Percentiles rank a stretch among this genome's conserved stretches.
These are phyloP conservation scores for Cadophora gregata DNA, from an alignment of 2,329 filamentous ascomycete species.

Conservation along the genomic window DNA sequence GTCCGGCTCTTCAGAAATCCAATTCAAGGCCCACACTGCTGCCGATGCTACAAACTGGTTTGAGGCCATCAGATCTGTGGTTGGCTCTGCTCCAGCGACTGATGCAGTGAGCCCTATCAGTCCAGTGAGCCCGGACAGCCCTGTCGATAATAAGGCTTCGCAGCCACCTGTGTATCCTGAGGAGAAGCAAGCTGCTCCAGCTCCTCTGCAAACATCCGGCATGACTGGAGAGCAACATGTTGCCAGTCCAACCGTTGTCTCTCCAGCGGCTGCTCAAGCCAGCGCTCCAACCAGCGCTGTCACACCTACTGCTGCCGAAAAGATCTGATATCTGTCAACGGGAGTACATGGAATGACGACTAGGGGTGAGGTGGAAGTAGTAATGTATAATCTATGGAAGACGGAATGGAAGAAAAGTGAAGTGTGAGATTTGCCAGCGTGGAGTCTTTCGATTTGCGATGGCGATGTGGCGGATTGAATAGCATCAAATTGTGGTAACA, in stretches of 20 bases:
- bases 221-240: constrained; percentile 37
- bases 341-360: background rate
- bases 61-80: constrained; percentile 61
- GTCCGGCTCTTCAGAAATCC: constrained; percentile 77
- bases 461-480: background rate
- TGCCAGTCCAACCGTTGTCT: constrained; percentile 34
- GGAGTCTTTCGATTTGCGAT: background rate
- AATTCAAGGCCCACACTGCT: constrained; percentile 86
- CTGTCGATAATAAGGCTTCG: constrained; percentile 30
- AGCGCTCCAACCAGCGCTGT: constrained; percentile 9
- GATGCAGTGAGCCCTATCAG: constrained; percentile 28
- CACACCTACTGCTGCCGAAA: constrained; percentile 2
- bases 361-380: constrained; percentile 1
- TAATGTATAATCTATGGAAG: constrained; percentile 24
- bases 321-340: constrained; percentile 15
- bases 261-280: constrained; percentile 11
- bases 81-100: constrained; percentile 30
- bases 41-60: constrained; percentile 87
- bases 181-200: constrained; percentile 26
- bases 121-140: constrained; percentile 36
- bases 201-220: constrained; percentile 38
- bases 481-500: background rate
- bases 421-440: background rate
- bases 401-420: background rate
- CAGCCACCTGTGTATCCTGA: constrained; percentile 34